Base-by-base conservation (phyloP, 2,329 filamentous ascomycete genomes). In the Botryosphaeria dothidea region DNA sequence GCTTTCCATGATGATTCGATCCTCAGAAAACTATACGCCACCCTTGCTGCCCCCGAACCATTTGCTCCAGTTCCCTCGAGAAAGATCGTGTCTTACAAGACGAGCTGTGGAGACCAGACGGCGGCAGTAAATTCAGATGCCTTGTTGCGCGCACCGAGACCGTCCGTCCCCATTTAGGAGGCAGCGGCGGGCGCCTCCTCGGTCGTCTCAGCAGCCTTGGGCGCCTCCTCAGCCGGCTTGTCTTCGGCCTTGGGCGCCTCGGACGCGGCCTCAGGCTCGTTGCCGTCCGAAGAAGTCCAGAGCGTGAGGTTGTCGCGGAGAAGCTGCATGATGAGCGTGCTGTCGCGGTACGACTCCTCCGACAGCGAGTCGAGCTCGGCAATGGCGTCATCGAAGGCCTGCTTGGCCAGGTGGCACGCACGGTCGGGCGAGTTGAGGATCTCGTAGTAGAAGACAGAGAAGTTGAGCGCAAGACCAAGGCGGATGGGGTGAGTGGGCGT, bases 401-500 rank as follows among this genome's bases (percentile, higher is more conserved):
- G 92, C 88, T 96, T 96, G 82, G 92, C 94, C 73, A 97, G 89
- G 82, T 97, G 93, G 90, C 94, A 97, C 78, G 93, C 94, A 85
- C 96, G 94, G 81, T 98, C 95, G 70, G 94, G 94, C 48, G 94
- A 93, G 87, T 98, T 99, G 77, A 98, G 87, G 80, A 98, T 99
- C 89, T 99, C 92, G 82, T 99, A 99, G 90, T 98, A 98, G 88
- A 97, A 98, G 77, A 97, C 93, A 71, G 93, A 97, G 87, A 96
- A 96, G 90, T 96, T 96, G 72, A 96, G 87, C 74, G 92, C 92
- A 71, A 96, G 88, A 79, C 92, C 92, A 70, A 96, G 90, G 77
- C 92, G 92, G 82, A 96, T 96, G 77, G 92, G 92, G 86, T 96
- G 92, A 66, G 92, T 96, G 69, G 92, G 92, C 69, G 92, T 90